Base-by-base conservation (phyloP, 768 basidiomycete genomes). In the Chlorophyllum brunneum region DNA sequence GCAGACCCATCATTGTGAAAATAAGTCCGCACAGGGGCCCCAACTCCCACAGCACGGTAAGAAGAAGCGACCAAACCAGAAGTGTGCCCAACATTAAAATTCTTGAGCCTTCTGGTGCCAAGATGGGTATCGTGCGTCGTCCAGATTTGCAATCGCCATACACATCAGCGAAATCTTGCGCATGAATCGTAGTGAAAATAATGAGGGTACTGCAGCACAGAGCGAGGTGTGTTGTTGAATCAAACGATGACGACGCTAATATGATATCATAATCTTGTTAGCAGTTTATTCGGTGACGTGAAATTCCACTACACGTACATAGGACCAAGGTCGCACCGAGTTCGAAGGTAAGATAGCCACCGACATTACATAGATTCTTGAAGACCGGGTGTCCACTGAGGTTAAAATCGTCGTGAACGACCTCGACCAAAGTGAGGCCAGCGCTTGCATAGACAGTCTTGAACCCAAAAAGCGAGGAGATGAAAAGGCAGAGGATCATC, bases 121-220 rank as follows among this genome's bases (percentile, higher is more conserved):
- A 66, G 46, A 79, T 74, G 1, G 77, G 77, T 20, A 79, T 58
- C 0, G 77, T 79, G 1, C 63, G 18, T 3, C 77, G 67, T 0
- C 73, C 72, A 0, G 63, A 62, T n/a, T 64, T 43, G 4, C 59
- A 57, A 43, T 79, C 78, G 0, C 77, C 77, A n/a, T 65, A 63
- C 11, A 69, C 58, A 48, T 79, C 78, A 24, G 72, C 65, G 52
- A 74, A 79, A 51, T 79, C 78, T 59, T 66, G 65, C 0, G 74
- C 70, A 18, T 78, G 76, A 9, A 77, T 72, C 3, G 77, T 79
- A 0, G 77, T 75, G 13, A 71, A 58, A 27, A 77, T 70, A 10
- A 76, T 60, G 15, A 59, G 55, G 33, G 23, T 48, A 43, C 60
- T 65, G 36, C 45, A 44, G 5, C 55, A 7, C 9, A 64, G 46